These are phyloP conservation scores for Aspergillus mulundensis DNA, from an alignment of 495 filamentous ascomycete genomes.

Conservation along the genomic window DNA sequence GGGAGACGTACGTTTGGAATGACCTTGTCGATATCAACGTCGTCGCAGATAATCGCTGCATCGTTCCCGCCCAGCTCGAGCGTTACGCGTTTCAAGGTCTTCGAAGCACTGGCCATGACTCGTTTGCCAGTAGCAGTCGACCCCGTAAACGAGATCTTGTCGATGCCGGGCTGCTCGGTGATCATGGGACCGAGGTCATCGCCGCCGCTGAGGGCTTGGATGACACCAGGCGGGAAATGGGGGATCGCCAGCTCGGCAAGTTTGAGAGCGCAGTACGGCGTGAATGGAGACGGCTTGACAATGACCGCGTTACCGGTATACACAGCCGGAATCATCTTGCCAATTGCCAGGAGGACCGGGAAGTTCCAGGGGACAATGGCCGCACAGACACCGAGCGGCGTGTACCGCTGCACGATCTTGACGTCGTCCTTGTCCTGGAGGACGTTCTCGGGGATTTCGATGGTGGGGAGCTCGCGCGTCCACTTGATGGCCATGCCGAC, in stretches of 20 bases:
- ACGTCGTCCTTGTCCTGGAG: conserved; percentile 48
- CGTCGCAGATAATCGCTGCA: conserved; percentile 59
- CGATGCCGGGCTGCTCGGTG: conserved; percentile 55
- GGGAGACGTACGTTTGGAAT: conserved; percentile 43
- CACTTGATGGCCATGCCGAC: conserved; percentile 23
- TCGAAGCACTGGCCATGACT: conserved; percentile 56
- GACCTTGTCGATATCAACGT: conserved; percentile 58
- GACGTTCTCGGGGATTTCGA: conserved; percentile 25
- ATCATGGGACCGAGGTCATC: conserved; percentile 59
- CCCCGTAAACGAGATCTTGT: conserved; percentile 69
- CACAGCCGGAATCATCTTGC: conserved; percentile 54
- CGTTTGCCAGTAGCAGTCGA: conserved; percentile 60
- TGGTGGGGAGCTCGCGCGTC: conserved; percentile 18
- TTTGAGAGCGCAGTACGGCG: conserved; percentile 60
- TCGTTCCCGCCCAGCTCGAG: conserved; percentile 64
- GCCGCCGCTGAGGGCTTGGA: conserved; percentile 64
- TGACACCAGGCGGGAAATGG: conserved; percentile 61
- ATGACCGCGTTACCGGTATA: conserved; percentile 57
- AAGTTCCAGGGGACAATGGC: conserved; percentile 63
- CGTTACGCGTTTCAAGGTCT: conserved; percentile 58
- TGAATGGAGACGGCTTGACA: conserved; percentile 61
- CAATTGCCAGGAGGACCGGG: conserved; percentile 53
- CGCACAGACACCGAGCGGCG: conserved; percentile 54
- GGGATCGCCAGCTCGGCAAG: conserved; percentile 51
- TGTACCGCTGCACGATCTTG: conserved; percentile 48